Evolutionary conservation across 176 grass and related monocot genomes (phyloP).

Genomic region (Zoysia japonica): DNA sequence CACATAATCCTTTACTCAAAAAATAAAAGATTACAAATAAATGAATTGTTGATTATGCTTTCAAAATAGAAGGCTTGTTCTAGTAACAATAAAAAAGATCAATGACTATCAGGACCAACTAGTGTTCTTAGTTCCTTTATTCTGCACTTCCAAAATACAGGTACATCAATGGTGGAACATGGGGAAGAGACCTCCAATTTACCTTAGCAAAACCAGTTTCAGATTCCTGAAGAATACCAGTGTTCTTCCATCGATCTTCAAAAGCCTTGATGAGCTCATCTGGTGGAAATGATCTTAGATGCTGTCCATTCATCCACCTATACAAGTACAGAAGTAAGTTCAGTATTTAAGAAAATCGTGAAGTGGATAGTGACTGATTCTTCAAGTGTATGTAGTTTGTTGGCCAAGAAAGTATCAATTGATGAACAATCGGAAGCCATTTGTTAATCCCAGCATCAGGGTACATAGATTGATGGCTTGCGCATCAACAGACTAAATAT

Average conservation of each 20-base stretch:
- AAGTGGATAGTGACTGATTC: not conserved
- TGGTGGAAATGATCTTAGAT: conserved; percentile 75
- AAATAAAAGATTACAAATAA: not conserved
- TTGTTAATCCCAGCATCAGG: not conserved
- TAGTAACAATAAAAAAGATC: too few species aligned
- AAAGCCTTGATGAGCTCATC: conserved; percentile 74
- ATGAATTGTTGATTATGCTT: not conserved
- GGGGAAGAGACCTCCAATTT: not conserved
- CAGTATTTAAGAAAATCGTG: not conserved
- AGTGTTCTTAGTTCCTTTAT: too few species aligned
- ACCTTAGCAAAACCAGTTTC: conserved; percentile 78
- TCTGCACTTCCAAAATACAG: too few species aligned
- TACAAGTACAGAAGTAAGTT: conserved; percentile 22
- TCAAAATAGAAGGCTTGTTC: too few species aligned
- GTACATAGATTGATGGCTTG: not conserved
- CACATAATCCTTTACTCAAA: not conserved
- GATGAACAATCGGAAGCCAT: not conserved
- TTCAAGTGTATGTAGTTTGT: too few species aligned
- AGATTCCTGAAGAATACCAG: conserved; percentile 74
- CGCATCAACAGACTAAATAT: too few species aligned
- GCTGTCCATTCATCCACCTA: conserved; percentile 98
- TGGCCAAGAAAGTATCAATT: too few species aligned
- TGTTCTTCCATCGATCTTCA: conserved; percentile 76
- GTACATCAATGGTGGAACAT: too few species aligned
- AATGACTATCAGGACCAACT: too few species aligned